A percentile compares a stretch with the other conserved stretches of the same genome.
Evolutionary conservation across 2,329 filamentous ascomycete species (phyloP).

Genomic region (Aureobasidium sp.): DNA sequence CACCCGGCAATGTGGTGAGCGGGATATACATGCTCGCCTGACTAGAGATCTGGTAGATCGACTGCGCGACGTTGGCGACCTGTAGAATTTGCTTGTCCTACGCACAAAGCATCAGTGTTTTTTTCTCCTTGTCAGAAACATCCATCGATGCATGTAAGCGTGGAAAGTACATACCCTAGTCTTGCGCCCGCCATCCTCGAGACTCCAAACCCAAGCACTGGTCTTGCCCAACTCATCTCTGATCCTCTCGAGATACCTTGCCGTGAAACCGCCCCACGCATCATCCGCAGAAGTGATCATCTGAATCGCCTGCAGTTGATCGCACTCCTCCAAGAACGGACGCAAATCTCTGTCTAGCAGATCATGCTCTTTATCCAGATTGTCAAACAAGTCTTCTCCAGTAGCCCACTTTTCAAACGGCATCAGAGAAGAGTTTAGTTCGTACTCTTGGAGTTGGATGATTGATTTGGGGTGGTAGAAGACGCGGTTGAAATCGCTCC

Average conservation of each 20-base stretch:
- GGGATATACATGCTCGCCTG: slow-evolving; percentile 75
- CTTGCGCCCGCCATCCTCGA: slow-evolving; percentile 51
- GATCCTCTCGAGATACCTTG: slow-evolving; percentile 53
- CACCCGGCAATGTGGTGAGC: slow-evolving; percentile 55
- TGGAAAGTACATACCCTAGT: slow-evolving; percentile 19
- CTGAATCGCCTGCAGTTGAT: slow-evolving; percentile 84
- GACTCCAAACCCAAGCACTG: slow-evolving; percentile 78
- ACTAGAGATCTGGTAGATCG: slow-evolving; percentile 60
- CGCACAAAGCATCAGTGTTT: slow-evolving; percentile 8
- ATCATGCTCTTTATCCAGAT: slow-evolving; percentile 60
- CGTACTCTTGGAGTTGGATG: slow-evolving; percentile 79
- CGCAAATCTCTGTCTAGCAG: slow-evolving; percentile 84
- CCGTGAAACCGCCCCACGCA: slow-evolving; percentile 44
- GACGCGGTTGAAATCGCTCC: slow-evolving; percentile 92
- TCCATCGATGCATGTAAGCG: slow-evolving; percentile 18
- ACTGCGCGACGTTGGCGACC: slow-evolving; percentile 66
- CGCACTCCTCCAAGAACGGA: slow-evolving; percentile 85
- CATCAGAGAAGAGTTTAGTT: slow-evolving; percentile 69
- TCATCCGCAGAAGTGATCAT: slow-evolving; percentile 47
- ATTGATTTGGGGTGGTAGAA: slow-evolving; percentile 87
- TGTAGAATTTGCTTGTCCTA: slow-evolving; percentile 58
- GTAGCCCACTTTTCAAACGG: slow-evolving; percentile 72
- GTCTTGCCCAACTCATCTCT: slow-evolving; percentile 88
- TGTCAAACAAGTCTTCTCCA: slow-evolving; percentile 64
- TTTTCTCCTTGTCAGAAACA: too few relatives aligned